Evolutionary conservation across 2,329 filamentous ascomycete genomes (phyloP).

Genomic region (Clarireedia homoeocarpa): DNA sequence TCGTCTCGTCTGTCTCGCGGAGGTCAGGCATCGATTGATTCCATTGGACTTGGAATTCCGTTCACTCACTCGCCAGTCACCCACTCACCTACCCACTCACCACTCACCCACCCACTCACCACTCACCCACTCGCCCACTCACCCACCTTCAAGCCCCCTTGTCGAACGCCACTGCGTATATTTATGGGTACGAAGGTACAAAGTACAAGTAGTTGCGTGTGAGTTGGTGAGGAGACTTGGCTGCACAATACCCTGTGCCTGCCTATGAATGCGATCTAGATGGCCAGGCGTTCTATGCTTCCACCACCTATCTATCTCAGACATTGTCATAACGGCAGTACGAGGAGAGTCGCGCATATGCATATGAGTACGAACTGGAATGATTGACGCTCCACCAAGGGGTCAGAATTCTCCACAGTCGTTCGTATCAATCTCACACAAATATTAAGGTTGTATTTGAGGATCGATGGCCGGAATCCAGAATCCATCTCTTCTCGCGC

Average conservation of each 20-base stretch:
- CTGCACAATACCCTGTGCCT: neutral
- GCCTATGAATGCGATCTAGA: neutral
- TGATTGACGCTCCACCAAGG: neutral
- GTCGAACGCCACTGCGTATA: constrained; percentile 6
- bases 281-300: too few species aligned
- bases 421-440: constrained; percentile 3
- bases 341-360: too few species aligned
- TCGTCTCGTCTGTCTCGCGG: neutral
- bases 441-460: neutral
- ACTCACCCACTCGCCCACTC: neutral
- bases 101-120: neutral
- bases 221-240: neutral
- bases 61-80: neutral
- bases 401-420: neutral
- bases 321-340: too few species aligned
- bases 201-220: too few species aligned
- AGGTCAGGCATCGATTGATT: neutral
- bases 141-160: neutral
- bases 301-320: too few species aligned
- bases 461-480: neutral
- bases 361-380: too few species aligned
- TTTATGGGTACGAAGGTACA: neutral
- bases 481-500: neutral
- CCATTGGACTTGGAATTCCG: constrained; percentile 1
- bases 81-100: too few species aligned